Conservation (phyloP, 2,329 filamentous ascomycete genomes). For the Xylariaceae sp. region DNA sequence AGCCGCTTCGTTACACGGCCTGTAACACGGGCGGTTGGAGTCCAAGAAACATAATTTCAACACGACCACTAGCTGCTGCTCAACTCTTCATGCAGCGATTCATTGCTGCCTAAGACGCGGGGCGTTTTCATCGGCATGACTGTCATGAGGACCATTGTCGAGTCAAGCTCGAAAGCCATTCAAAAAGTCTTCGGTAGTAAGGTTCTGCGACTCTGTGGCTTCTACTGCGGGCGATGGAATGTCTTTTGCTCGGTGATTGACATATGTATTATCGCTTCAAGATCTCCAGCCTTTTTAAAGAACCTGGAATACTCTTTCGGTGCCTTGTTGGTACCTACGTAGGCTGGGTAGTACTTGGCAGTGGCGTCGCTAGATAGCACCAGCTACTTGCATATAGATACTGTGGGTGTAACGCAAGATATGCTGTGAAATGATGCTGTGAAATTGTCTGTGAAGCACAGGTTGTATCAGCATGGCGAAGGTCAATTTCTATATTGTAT, state of each 20-base stretch:
- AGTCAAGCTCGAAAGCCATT: slow-evolving; percentile 4
- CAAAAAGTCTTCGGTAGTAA: neutral
- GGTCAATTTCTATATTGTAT: neutral
- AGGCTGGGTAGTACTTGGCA: no score
- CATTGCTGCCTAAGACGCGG: slow-evolving; percentile 22
- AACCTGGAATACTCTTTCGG: neutral
- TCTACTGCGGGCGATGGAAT: neutral
- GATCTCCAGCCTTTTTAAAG: neutral
- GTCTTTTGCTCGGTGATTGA: neutral
- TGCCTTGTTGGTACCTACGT: slow-evolving; percentile 2
- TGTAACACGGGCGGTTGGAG: neutral
- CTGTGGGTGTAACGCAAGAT: slow-evolving; percentile 12
- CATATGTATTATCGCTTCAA: neutral
- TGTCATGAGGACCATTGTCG: neutral
- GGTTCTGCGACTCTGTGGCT: slow-evolving; percentile 4
- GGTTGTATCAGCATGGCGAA: slow-evolving; percentile 11
- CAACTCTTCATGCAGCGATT: neutral
- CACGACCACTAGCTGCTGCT: slow-evolving; percentile 1
- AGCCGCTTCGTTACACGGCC: slow-evolving; percentile 12
- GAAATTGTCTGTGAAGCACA: slow-evolving; percentile 10
- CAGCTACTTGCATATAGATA: slow-evolving; percentile 16
- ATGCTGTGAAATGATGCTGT: slow-evolving; percentile 17
- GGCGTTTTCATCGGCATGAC: slow-evolving; percentile 16
- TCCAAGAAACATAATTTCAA: no score
- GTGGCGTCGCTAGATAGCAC: slow-evolving; percentile 4